Evolutionary conservation across 164 flowering plant genomes (phyloP), one percentile per base, ranked within the genome.

Genomic region (Magnolia kwangsiensis): DNA sequence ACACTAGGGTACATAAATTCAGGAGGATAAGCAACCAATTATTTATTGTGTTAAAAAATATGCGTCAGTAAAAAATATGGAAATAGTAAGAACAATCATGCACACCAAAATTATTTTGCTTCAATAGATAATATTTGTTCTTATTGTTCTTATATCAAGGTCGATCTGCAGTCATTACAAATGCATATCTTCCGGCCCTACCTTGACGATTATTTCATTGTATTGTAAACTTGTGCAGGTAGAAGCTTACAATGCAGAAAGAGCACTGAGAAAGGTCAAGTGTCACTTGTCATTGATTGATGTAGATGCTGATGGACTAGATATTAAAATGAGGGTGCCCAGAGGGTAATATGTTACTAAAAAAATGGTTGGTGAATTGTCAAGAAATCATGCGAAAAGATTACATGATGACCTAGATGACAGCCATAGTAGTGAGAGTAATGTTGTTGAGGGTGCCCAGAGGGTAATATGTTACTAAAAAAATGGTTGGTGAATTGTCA

Each of bases 241-340:
- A 75, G 99, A 91, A 78, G 77, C 86, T 63, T 86, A 88, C 78
- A 85, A 87, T 51, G 83, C 87, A 55, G 97, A 89, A 81, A 90
- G 94, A 82, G 85, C 92, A 49, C 75, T 85, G 59, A 84, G 81
- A 67, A 95, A 93, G 87, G 86, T 95, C 82, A 95, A 91, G 77
- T 89, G 94, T 66, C 97, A 90, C 77, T 59, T 87, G 78, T 74
- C 89, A 74, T 73, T 82, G 45, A 82, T 75, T 79, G 80, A 87
- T 67, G 71, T 86, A 29, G 85, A 78, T 83, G 79, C 88, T 71
- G 75, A 69, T 84, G 81, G 61, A 72, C 77, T 85, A 27, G 81
- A 50, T 37, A 65, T 72, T 63, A 77, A 76, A 76, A 21, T 77
- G 73, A 77, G 64, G 72, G 83, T 45, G 75, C 80, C 61, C 11